phyloP scores from a whole-genome alignment of 2,329 filamentous ascomycete genomes.

The Cladorrhinum sp. region DNA sequence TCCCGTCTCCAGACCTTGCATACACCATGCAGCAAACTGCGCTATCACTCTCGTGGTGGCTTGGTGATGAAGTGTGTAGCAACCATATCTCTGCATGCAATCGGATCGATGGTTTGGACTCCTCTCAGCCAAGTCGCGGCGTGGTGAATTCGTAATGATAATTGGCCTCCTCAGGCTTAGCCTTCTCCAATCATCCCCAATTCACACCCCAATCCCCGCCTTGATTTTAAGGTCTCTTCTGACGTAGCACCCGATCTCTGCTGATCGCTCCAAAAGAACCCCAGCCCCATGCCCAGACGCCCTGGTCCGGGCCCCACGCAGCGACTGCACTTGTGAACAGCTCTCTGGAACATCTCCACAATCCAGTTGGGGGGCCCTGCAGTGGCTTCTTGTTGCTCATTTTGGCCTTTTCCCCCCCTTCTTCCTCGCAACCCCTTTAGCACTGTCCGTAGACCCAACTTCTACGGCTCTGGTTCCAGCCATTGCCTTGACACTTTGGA shows the following conservation, averaged over 20 bases:
- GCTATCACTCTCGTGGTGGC: neutral
- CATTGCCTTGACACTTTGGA: neutral
- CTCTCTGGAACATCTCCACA: constrained; percentile 17
- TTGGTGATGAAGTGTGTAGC: neutral
- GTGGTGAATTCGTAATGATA: neutral
- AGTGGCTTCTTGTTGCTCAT: constrained; percentile 14
- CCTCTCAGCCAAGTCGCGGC: neutral
- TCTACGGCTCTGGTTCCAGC: constrained; percentile 7
- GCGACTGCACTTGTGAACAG: constrained; percentile 1
- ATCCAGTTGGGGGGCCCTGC: neutral
- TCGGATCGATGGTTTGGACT: neutral
- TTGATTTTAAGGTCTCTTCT: constrained; percentile 14
- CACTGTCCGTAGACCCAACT: constrained; percentile 11
- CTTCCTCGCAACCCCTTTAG: constrained; percentile 8
- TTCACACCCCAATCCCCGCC: constrained; percentile 7
- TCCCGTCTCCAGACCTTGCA: constrained; percentile 3
- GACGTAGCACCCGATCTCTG: constrained; percentile 25
- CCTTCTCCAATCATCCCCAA: constrained; percentile 9
- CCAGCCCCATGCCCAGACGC: neutral
- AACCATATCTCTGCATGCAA: neutral
- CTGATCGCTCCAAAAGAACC: constrained; percentile 12
- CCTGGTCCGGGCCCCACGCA: constrained; percentile 3
- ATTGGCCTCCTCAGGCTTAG: neutral
- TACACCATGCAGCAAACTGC: neutral
- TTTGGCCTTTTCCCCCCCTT: constrained; percentile 9